Percentiles rank a stretch among this genome's conserved stretches.
phyloP scores from a whole-genome alignment of 129 eudicot genomes.

The Dittrichia graveolens region DNA sequence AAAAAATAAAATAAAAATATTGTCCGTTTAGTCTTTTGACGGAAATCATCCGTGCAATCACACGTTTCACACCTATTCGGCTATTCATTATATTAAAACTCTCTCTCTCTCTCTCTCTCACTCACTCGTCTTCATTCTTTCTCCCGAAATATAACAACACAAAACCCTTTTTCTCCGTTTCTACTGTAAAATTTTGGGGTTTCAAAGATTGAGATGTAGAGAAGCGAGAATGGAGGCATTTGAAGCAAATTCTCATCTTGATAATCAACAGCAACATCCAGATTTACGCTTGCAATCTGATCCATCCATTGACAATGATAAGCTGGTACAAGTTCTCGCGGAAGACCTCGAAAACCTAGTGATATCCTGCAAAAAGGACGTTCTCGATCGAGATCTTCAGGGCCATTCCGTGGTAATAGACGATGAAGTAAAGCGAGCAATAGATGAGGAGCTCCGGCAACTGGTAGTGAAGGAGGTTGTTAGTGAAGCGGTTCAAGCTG shows the following conservation, averaged over 20 bases:
- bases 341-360: constrained; percentile 39
- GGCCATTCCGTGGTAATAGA: not conserved
- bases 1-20: not conserved
- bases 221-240: constrained; percentile 33
- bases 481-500: constrained; percentile 25
- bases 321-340: constrained; percentile 6
- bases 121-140: constrained; percentile 27
- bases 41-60: constrained; percentile 35
- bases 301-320: constrained; percentile 23
- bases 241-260: constrained; percentile 28
- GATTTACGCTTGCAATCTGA: constrained; percentile 29
- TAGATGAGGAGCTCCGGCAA: constrained; percentile 30
- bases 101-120: constrained; percentile 9
- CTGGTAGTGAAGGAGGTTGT: constrained; percentile 33
- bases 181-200: constrained; percentile 2
- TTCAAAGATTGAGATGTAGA: constrained; percentile 40
- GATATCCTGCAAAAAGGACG: constrained; percentile 8
- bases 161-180: constrained; percentile 23
- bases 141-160: constrained; percentile 25
- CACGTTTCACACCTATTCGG: constrained; percentile 34
- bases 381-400: constrained; percentile 8
- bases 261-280: constrained; percentile 2
- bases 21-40: not conserved
- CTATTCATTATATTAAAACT: not conserved
- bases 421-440: constrained; percentile 31